phyloP scores from a whole-genome alignment of 495 filamentous ascomycete species.

The Trichoderma orchidacearum region DNA sequence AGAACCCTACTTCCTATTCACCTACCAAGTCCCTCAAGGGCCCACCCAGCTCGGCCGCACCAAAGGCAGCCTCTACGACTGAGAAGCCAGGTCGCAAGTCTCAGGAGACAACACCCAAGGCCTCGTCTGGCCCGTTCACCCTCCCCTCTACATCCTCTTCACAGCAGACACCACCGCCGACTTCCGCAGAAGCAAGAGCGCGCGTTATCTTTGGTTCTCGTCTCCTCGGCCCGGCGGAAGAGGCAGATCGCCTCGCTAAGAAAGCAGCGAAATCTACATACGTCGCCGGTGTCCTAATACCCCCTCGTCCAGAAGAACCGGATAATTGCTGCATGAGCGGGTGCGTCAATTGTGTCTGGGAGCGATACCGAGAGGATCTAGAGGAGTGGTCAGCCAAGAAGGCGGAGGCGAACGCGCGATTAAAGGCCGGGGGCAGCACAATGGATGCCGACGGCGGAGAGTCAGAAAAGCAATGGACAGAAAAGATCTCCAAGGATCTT shows the following conservation, averaged over 20 bases:
- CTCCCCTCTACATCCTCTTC: constrained; percentile 8
- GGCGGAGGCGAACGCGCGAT: constrained; percentile 35
- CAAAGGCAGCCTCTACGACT: constrained; percentile 2
- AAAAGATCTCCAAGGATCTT: constrained; percentile 22
- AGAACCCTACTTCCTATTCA: constrained; percentile 22
- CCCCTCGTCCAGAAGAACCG: constrained; percentile 74
- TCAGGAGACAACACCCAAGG: constrained; percentile 7
- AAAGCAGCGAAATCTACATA: constrained; percentile 37
- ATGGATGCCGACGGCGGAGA: constrained; percentile 79
- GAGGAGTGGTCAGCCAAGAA: constrained; percentile 66
- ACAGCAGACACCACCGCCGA: constrained; percentile 15
- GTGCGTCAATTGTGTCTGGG: constrained; percentile 97
- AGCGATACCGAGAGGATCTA: constrained; percentile 75
- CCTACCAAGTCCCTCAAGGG: constrained; percentile 18
- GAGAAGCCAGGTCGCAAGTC: constrained; percentile 10
- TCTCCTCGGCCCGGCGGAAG: constrained; percentile 51
- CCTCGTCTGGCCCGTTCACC: constrained; percentile 11
- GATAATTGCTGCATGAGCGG: constrained; percentile 99
- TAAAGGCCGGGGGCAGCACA: constrained; percentile 26
- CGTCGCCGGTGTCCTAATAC: constrained; percentile 69
- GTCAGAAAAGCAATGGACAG: constrained; percentile 50
- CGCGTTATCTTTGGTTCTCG: constrained; percentile 68
- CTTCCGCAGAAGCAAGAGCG: constrained; percentile 37
- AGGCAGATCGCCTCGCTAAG: constrained; percentile 45
- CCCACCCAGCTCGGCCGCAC: constrained; percentile 17